A percentile compares a stretch with the other conserved stretches of the same genome.
These are phyloP conservation scores for Talaromyces ruber DNA, from an alignment of 495 filamentous ascomycete species.

Conservation along the genomic window DNA sequence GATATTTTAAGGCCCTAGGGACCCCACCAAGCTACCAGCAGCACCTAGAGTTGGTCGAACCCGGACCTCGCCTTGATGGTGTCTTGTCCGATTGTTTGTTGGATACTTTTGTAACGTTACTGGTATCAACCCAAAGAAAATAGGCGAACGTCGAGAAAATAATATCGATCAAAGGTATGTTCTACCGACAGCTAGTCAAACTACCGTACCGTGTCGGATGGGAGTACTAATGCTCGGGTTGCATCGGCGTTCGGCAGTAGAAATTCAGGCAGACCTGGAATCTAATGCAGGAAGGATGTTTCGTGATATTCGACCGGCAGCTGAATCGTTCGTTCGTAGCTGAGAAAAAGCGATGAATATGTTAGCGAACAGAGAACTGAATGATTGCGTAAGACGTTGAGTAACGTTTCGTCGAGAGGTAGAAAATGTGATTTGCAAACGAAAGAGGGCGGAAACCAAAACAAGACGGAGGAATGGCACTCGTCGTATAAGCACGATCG, in stretches of 20 bases:
- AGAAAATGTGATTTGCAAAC: neutral
- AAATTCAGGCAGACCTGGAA: neutral
- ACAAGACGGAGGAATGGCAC: neutral
- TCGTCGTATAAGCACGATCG: neutral
- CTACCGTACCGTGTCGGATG: neutral
- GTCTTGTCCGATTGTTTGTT: neutral
- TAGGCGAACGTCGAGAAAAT: neutral
- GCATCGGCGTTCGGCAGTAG: conserved; percentile 3
- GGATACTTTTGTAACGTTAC: neutral
- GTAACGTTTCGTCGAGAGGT: neutral
- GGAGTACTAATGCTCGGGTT: conserved; percentile 1
- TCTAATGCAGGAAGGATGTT: neutral
- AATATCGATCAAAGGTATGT: neutral
- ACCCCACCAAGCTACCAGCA: conserved; percentile 7
- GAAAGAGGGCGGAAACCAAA: neutral
- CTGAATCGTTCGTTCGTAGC: neutral
- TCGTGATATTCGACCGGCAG: neutral
- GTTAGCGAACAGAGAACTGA: neutral
- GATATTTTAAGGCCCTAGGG: neutral
- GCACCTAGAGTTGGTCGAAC: neutral
- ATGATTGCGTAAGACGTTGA: neutral
- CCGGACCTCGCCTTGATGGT: conserved; percentile 1
- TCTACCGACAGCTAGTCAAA: neutral
- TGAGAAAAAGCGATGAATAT: neutral
- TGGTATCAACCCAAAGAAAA: neutral